Conservation (phyloP, 257 asterid species). For the Solanum chiquidenum region DNA sequence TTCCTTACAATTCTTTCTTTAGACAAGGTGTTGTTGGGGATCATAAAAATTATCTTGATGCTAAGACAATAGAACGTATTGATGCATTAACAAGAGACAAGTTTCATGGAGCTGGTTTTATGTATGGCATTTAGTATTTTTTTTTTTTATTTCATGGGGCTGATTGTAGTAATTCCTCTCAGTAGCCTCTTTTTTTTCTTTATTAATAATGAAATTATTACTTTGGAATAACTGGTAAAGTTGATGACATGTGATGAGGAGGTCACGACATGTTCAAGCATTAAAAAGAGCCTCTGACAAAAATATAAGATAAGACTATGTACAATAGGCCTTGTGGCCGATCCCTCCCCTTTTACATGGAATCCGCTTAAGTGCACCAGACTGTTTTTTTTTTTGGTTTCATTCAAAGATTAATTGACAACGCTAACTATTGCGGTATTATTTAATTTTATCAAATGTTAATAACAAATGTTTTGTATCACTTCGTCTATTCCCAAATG, state of each 20-base stretch:
- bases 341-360: neutral
- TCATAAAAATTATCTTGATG: neutral
- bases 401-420: neutral
- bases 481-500: neutral
- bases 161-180: neutral
- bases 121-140: neutral
- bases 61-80: neutral
- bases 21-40: neutral
- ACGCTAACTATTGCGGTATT: neutral
- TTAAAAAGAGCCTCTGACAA: neutral
- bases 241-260: neutral
- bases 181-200: neutral
- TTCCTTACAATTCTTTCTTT: neutral
- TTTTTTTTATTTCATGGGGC: neutral
- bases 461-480: neutral
- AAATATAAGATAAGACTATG: neutral
- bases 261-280: neutral
- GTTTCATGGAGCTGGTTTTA: neutral
- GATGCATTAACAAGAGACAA: neutral
- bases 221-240: neutral
- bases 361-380: neutral
- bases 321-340: neutral
- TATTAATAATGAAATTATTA: neutral
- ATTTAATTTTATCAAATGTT: neutral
- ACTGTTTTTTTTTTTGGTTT: neutral